These are phyloP conservation scores for Chaetothyriales sp. DNA, from an alignment of 2,329 filamentous ascomycete genomes.

Conservation along the genomic window DNA sequence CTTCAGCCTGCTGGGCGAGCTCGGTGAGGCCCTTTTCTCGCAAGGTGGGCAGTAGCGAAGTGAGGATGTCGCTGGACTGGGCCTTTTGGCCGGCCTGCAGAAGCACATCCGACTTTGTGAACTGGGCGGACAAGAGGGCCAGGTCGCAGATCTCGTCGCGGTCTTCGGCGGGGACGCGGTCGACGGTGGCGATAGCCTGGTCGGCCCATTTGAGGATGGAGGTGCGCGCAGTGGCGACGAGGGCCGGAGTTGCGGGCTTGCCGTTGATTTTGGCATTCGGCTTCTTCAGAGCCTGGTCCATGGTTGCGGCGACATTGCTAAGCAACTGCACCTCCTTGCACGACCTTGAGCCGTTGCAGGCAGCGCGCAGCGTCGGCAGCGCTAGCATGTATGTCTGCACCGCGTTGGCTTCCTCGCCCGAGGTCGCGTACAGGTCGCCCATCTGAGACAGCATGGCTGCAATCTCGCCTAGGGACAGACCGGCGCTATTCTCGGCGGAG, in stretches of 20 bases:
- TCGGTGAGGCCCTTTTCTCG: slow-evolving; percentile 11
- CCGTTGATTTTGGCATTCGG: slow-evolving; percentile 16
- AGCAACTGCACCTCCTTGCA: slow-evolving; percentile 16
- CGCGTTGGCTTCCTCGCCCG: slow-evolving; percentile 16
- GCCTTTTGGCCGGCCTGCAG: slow-evolving; percentile 13
- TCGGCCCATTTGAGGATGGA: slow-evolving; percentile 15
- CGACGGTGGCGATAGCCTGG: slow-evolving; percentile 14
- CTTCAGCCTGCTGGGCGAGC: slow-evolving; percentile 10
- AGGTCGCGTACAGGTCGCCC: slow-evolving; percentile 15
- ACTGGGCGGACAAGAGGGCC: slow-evolving; percentile 11
- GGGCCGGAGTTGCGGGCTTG: slow-evolving; percentile 12
- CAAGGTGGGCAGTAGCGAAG: slow-evolving; percentile 11
- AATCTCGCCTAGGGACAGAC: slow-evolving; percentile 27
- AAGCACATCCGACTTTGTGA: slow-evolving; percentile 15
- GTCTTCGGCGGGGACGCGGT: slow-evolving; percentile 11
- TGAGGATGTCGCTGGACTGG: slow-evolving; percentile 10
- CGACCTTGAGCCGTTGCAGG: slow-evolving; percentile 14
- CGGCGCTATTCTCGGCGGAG: slow-evolving; percentile 21
- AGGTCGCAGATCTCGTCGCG: slow-evolving; percentile 14
- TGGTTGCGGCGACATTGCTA: slow-evolving; percentile 16
- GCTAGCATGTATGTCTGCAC: slow-evolving; percentile 17
- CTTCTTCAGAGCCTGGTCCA: slow-evolving; percentile 15
- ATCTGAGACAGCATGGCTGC: slow-evolving; percentile 18
- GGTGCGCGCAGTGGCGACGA: slow-evolving; percentile 9
- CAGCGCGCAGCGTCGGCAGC: slow-evolving; percentile 11